Evolutionary conservation across 441 rosid genomes (phyloP).

Genomic region (Erodium moschatum): DNA sequence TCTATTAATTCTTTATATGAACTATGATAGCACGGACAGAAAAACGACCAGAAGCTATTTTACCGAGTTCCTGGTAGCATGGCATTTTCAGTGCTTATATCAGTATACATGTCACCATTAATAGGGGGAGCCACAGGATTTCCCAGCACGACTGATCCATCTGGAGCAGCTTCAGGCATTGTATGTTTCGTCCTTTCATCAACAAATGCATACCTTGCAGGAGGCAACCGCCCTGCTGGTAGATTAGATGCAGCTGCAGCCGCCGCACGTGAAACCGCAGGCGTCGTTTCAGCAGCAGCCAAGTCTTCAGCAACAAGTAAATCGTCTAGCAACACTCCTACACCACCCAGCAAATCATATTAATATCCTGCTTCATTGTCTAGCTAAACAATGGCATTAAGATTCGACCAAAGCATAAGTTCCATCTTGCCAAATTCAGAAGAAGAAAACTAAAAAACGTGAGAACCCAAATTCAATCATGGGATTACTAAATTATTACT

Average conservation of each 20-base stretch:
- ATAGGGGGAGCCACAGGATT: slow-evolving; percentile 87
- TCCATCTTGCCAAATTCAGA: background rate
- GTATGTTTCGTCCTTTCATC: slow-evolving; percentile 71
- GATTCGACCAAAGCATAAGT: background rate
- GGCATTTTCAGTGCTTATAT: slow-evolving; percentile 89
- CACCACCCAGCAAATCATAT: slow-evolving; percentile 20
- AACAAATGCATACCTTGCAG: slow-evolving; percentile 65
- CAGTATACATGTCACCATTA: slow-evolving; percentile 85
- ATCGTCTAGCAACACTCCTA: slow-evolving; percentile 96
- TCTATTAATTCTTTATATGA: slow-evolving; percentile 2
- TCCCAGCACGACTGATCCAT: slow-evolving; percentile 86
- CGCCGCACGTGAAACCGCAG: slow-evolving; percentile 83
- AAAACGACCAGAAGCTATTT: slow-evolving; percentile 16
- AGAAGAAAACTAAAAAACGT: background rate
- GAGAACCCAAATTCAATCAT: background rate
- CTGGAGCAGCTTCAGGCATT: slow-evolving; percentile 51
- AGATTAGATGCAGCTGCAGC: slow-evolving; percentile 65
- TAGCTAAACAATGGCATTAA: background rate
- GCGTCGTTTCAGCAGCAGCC: slow-evolving; percentile 81
- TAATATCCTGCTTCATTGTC: slow-evolving; percentile 1
- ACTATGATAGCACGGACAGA: background rate
- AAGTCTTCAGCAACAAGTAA: slow-evolving; percentile 87
- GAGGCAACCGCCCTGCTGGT: slow-evolving; percentile 38
- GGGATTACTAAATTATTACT: background rate
- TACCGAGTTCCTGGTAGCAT: slow-evolving; percentile 69